Conservation (phyloP, 2,329 filamentous ascomycete genomes). For the Xylariomycetidae sp. region DNA sequence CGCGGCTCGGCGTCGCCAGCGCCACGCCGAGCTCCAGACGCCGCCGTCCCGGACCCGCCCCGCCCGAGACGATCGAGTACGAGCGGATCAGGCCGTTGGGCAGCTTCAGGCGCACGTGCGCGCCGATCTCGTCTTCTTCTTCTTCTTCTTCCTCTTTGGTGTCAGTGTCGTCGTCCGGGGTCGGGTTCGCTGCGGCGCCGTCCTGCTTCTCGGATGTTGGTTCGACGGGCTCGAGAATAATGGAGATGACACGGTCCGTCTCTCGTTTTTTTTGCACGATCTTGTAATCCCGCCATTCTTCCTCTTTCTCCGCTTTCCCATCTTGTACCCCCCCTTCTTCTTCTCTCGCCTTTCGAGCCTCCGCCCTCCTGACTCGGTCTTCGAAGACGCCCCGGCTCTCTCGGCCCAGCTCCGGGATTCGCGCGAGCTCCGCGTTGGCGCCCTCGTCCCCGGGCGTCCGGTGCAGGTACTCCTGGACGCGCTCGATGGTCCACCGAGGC, state of each 20-base stretch:
- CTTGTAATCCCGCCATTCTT: slow-evolving; percentile 40
- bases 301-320: slow-evolving; percentile 10
- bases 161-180: slow-evolving; percentile 17
- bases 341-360: slow-evolving; percentile 23
- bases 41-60: slow-evolving; percentile 34
- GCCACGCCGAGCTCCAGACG: slow-evolving; percentile 59
- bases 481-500: slow-evolving; percentile 59
- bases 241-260: slow-evolving; percentile 45
- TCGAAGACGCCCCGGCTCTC: slow-evolving; percentile 46
- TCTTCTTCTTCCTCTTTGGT: too few relatives aligned
- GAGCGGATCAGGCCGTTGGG: slow-evolving; percentile 51
- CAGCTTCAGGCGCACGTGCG: slow-evolving; percentile 54
- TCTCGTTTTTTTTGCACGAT: slow-evolving; percentile 47
- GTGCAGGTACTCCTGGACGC: slow-evolving; percentile 59
- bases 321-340: slow-evolving; percentile 16
- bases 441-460: slow-evolving; percentile 45
- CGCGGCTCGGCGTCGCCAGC: slow-evolving; percentile 49
- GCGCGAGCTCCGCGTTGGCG: slow-evolving; percentile 48
- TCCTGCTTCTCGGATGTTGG: too few relatives aligned
- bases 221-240: slow-evolving; percentile 45
- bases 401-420: slow-evolving; percentile 45
- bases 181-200: background rate
- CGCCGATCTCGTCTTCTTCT: slow-evolving; percentile 34
- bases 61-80: slow-evolving; percentile 56
- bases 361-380: slow-evolving; percentile 44